Evolutionary conservation across 1,284 basidiomycete species (phyloP), one percentile per base, ranked within the genome.

Genomic region (Lentinus polychrous): DNA sequence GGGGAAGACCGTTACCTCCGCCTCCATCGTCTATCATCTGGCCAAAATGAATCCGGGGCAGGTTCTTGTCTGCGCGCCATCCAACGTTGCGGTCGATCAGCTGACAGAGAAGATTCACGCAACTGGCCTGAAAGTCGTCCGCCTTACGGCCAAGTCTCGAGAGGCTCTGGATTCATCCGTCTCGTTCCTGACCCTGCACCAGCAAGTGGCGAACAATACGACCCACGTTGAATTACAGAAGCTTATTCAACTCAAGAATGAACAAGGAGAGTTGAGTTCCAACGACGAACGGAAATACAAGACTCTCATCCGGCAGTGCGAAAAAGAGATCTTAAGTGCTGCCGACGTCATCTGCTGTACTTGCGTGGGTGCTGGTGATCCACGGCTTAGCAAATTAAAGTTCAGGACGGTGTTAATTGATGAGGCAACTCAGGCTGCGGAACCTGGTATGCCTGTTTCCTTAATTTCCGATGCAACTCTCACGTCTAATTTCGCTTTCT

Each of bases 11-110:
- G 96, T 99, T 49, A 99, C 96, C 0, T 98, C 94, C n/a, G 96
- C 96, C 4, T 97, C 96, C 1, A 95, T 97, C 60, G 95, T 99
- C 38, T 94, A 99, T 66, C 96, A 99, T 66, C 84, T 99, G 7
- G 93, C 93, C 48, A 97, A 97, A 73, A 99, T 99, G 95, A 98
- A 98, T 62, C 94, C 94, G 0, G 96, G 96, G 27, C 96, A 98
- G 68, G 96, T 99, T 20, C 86, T 99, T 37, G 96, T 99, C 51
- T 96, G 94, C 65, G 96, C 96, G 1, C 96, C 96, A 0, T 99
- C 96, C 48, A 99, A 99, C 70, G 96, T 99, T 55, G 96, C 96
- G 42, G 96, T 99, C 49, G 96, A 99, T 66, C 96, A 99, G 65
- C 79, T 99, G 49, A 96, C 94, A 15, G 96, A 98, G 70, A 99